These are phyloP conservation scores for Huiozyma naganishii DNA, from an alignment of 805 yeast species.

Conservation along the genomic window DNA sequence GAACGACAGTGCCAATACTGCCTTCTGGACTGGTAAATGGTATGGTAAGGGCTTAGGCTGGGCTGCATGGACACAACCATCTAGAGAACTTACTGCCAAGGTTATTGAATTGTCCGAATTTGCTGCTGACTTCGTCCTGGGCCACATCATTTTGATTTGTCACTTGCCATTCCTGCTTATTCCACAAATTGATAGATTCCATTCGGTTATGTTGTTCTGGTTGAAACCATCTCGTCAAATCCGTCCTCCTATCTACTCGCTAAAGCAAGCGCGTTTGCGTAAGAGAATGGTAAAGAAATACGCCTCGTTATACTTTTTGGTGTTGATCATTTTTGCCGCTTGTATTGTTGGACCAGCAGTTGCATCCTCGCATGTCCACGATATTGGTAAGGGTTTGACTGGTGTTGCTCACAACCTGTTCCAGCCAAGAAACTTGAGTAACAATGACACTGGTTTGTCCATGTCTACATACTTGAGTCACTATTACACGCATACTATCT, in stretches of 20 bases:
- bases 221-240: slow-evolving; percentile 93
- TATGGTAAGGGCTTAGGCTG: slow-evolving; percentile 87
- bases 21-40: slow-evolving; percentile 99
- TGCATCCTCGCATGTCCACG: slow-evolving; percentile 48
- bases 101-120: slow-evolving; percentile 88
- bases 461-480: slow-evolving; percentile 27
- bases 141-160: slow-evolving; percentile 76
- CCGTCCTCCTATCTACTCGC: slow-evolving; percentile 93
- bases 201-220: slow-evolving; percentile 97
- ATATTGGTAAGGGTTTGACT: slow-evolving; percentile 24
- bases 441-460: slow-evolving; percentile 70
- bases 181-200: slow-evolving; percentile 94
- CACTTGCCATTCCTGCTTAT: slow-evolving; percentile 80
- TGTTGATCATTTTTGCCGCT: slow-evolving; percentile 60
- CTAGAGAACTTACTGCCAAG: slow-evolving; percentile 92
- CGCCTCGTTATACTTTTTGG: slow-evolving; percentile 63
- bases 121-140: slow-evolving; percentile 91
- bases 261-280: slow-evolving; percentile 92
- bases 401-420: slow-evolving; percentile 55
- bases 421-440: slow-evolving; percentile 76
- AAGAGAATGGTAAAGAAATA: slow-evolving; percentile 96
- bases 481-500: slow-evolving; percentile 41
- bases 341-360: slow-evolving; percentile 87
- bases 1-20: slow-evolving; percentile 90
- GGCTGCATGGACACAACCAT: slow-evolving; percentile 91